Conservation (phyloP, 257 asterid species). For the Rhazya stricta region DNA sequence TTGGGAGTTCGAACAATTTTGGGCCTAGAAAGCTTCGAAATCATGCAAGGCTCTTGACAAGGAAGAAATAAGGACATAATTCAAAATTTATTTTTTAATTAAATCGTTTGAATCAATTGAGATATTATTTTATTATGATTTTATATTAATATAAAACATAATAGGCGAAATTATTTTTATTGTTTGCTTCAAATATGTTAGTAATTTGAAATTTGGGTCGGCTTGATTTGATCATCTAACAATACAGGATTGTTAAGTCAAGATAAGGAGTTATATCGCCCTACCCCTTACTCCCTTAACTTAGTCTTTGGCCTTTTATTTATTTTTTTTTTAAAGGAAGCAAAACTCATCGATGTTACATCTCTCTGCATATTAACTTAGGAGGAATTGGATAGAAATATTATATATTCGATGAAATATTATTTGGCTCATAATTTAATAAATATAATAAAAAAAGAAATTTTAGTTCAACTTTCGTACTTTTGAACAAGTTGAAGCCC, state of each 20-base stretch:
- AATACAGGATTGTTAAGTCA: neutral
- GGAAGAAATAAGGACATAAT: no score
- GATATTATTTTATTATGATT: no score
- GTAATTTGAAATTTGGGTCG: neutral
- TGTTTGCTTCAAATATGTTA: neutral
- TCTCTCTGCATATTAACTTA: no score
- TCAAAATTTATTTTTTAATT: no score
- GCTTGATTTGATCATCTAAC: neutral
- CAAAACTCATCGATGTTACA: no score
- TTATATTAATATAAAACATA: no score
- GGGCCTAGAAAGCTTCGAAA: constrained; percentile 6
- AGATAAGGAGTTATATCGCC: no score
- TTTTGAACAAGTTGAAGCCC: neutral
- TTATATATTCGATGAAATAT: no score
- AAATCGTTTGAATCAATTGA: no score
- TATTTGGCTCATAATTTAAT: neutral
- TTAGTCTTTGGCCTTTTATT: neutral
- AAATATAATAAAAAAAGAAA: neutral
- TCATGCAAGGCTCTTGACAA: neutral
- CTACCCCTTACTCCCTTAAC: no score
- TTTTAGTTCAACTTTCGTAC: neutral
- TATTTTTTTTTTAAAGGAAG: neutral
- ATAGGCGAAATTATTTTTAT: neutral
- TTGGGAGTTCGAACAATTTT: neutral
- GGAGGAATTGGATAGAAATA: no score